Evolutionary conservation across 2,329 filamentous ascomycete genomes (phyloP).

Genomic region (Chaetomiaceae sp.): DNA sequence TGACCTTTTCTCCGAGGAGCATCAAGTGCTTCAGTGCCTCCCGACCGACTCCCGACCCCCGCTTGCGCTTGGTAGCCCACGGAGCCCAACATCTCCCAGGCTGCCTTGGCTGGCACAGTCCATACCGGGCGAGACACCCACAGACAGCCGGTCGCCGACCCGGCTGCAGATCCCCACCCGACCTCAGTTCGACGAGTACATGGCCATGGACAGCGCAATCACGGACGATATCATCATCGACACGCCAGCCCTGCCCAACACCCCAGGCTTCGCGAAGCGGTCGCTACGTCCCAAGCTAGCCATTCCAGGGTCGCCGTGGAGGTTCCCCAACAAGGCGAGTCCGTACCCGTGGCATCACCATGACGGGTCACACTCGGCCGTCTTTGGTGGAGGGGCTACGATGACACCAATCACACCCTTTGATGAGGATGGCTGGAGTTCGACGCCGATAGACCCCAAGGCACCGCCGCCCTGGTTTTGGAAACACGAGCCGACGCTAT

Average conservation of each 20-base stretch:
- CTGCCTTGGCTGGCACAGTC: constrained; percentile 20
- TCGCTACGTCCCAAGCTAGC: constrained; percentile 4
- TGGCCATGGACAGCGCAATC: constrained; percentile 21
- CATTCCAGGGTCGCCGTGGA: constrained; percentile 18
- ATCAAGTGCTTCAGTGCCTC: background rate
- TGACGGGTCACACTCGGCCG: constrained; percentile 17
- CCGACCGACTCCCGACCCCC: background rate
- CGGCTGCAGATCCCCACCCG: constrained; percentile 20
- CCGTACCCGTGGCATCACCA: constrained; percentile 22
- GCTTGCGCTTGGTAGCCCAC: background rate
- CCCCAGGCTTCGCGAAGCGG: constrained; percentile 1
- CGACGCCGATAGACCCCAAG: constrained; percentile 18
- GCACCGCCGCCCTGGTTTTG: constrained; percentile 19
- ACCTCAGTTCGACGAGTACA: constrained; percentile 11
- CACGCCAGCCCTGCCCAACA: constrained; percentile 9
- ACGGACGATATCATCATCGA: constrained; percentile 21
- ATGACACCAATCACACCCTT: constrained; percentile 28
- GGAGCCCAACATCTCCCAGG: constrained; percentile 11
- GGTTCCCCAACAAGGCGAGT: constrained; percentile 21
- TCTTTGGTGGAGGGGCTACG: constrained; percentile 22
- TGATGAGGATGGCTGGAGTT: constrained; percentile 21
- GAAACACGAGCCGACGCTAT: constrained; percentile 18
- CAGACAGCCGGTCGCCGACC: constrained; percentile 19
- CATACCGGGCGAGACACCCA: background rate
- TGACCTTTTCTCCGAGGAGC: background rate